Percentiles rank a stretch among this genome's conserved stretches.
These are phyloP conservation scores for Macaranga tanarius DNA, from an alignment of 441 rosid species.

Conservation along the genomic window DNA sequence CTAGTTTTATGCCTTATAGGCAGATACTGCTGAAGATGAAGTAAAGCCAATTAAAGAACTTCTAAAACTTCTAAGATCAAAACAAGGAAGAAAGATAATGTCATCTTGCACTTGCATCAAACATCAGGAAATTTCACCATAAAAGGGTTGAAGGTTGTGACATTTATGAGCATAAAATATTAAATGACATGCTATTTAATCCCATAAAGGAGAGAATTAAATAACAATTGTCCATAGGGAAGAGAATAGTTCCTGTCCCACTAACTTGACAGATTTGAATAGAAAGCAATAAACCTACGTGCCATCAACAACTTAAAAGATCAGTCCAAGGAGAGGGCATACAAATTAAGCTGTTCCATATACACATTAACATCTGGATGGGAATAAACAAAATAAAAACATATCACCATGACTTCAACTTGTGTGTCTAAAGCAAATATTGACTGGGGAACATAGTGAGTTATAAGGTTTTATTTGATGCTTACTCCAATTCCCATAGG, in stretches of 20 bases:
- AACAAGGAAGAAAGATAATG: too few relatives aligned
- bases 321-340: not conserved
- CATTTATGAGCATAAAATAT: not conserved
- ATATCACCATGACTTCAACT: not conserved
- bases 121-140: too few relatives aligned
- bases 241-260: not conserved
- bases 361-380: too few relatives aligned
- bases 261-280: not conserved
- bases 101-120: too few relatives aligned
- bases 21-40: too few relatives aligned
- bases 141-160: too few relatives aligned
- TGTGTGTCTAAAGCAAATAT: not conserved
- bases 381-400: too few relatives aligned
- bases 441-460: not conserved
- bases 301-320: not conserved
- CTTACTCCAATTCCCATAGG: constrained; percentile 81
- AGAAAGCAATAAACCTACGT: not conserved
- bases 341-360: not conserved
- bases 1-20: too few relatives aligned
- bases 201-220: not conserved
- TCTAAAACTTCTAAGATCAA: too few relatives aligned
- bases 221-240: not conserved
- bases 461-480: not conserved
- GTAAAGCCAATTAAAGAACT: too few relatives aligned
- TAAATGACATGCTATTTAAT: not conserved